Conservation (phyloP, 75 land plant genomes). For the Pseudotsuga menziesii region DNA sequence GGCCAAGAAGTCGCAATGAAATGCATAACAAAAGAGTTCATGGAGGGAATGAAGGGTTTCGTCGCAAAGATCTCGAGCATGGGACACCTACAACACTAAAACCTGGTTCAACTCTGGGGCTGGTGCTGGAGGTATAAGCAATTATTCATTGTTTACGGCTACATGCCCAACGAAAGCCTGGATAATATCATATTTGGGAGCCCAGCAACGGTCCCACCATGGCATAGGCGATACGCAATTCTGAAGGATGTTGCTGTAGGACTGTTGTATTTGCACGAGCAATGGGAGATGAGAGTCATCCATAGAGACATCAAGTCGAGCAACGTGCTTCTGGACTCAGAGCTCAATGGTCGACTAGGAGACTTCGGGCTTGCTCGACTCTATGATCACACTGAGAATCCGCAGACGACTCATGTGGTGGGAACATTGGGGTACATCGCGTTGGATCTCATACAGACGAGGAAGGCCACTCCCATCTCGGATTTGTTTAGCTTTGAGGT, state of each 20-base stretch:
- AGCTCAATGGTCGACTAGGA: conserved; percentile 34
- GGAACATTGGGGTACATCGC: no score
- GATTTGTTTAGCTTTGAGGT: no score
- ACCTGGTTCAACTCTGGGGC: conserved; percentile 56
- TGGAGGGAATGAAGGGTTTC: conserved; percentile 57
- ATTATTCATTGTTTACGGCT: conserved; percentile 49
- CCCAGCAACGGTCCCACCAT: conserved; percentile 8
- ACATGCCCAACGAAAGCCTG: conserved; percentile 59
- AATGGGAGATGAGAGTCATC: conserved; percentile 49
- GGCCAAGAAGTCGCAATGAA: conserved; percentile 37
- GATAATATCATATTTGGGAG: conserved; percentile 36
- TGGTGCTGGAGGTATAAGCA: conserved; percentile 51
- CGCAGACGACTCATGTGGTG: no score
- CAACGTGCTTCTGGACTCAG: conserved; percentile 44
- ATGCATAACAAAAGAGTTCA: conserved; percentile 40
- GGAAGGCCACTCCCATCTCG: no score
- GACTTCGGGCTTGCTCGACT: conserved; percentile 59
- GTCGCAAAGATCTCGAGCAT: conserved; percentile 24
- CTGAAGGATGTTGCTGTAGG: conserved; percentile 44
- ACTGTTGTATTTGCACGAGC: conserved; percentile 39
- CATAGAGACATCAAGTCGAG: conserved; percentile 59
- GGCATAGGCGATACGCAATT: conserved; percentile 23
- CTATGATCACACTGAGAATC: conserved; percentile 3
- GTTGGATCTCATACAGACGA: no score
- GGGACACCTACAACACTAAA: conserved; percentile 51